These are phyloP conservation scores for Hansenula anomala DNA, from an alignment of 1,139 yeast genomes.

Conservation along the genomic window DNA sequence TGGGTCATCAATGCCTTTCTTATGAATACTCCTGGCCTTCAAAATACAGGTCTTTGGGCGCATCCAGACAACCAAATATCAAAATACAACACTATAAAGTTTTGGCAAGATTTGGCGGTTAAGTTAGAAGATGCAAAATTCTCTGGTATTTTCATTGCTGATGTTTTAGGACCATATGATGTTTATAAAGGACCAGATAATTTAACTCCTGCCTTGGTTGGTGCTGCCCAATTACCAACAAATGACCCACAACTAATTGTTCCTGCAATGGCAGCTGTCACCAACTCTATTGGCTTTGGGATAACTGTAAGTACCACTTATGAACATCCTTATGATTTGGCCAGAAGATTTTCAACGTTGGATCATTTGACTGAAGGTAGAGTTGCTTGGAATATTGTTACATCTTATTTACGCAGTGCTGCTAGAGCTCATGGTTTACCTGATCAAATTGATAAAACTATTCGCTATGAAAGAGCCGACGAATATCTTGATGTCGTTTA, in stretches of 20 bases:
- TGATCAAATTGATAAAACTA: slow-evolving; percentile 26
- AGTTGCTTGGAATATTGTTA: slow-evolving; percentile 39
- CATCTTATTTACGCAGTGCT: slow-evolving; percentile 36
- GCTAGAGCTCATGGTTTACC: slow-evolving; percentile 32
- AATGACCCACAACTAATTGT: slow-evolving; percentile 34
- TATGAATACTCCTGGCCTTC: slow-evolving; percentile 34
- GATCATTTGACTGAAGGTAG: slow-evolving; percentile 36
- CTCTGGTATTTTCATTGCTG: slow-evolving; percentile 39
- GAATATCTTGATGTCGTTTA: slow-evolving; percentile 35
- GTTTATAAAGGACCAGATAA: slow-evolving; percentile 36
- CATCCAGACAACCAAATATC: slow-evolving; percentile 32
- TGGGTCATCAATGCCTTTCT: slow-evolving; percentile 35
- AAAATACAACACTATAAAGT: slow-evolving; percentile 31
- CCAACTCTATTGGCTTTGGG: slow-evolving; percentile 32
- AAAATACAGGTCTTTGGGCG: slow-evolving; percentile 33
- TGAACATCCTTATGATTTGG: slow-evolving; percentile 35
- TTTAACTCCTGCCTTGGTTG: slow-evolving; percentile 28
- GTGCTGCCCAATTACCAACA: slow-evolving; percentile 37
- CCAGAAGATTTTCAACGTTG: slow-evolving; percentile 34
- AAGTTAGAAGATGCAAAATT: slow-evolving; percentile 38
- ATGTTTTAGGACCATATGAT: slow-evolving; percentile 39
- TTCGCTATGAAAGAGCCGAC: slow-evolving; percentile 34
- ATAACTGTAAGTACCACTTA: slow-evolving; percentile 35
- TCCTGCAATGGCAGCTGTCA: slow-evolving; percentile 36
- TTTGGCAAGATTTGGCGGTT: slow-evolving; percentile 38